Evolutionary conservation across 1,284 basidiomycete genomes (phyloP), one percentile per base, ranked within the genome.

Genomic region (Naganishia sp.): DNA sequence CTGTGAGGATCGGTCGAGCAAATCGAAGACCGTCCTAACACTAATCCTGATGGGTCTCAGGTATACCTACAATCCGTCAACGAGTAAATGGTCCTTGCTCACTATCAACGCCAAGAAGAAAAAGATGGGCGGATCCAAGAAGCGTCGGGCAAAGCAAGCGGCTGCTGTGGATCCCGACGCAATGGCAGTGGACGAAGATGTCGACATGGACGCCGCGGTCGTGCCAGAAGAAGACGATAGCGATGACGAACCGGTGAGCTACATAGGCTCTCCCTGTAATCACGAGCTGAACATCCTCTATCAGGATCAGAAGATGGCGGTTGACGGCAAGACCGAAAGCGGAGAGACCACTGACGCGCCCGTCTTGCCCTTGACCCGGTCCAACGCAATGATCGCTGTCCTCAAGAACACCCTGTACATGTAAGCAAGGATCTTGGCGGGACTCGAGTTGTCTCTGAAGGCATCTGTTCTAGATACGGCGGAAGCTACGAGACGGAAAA

Each of bases 311-410:
- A 61, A 54, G 31, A 51, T 65, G 61, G n/a, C 50, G 1, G 45
- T 61, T 43, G 53, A 61, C 18, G 39, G 17, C 46, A 47, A 35
- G 15, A 46, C 56, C n/a, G 70, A 68, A 15, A 76, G 77, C 32
- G 82, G 84, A 18, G 74, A 81, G 31, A 87, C 90, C 71, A 81
- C 82, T 0, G 87, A 91, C 63, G 91, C 94, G 73, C 90, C 92
- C 0, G 80, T 83, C 42, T 79, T 84, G 0, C 94, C 94, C 0
- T 81, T 90, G 10, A 84, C 87, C 1, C 83, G 93, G n/a, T 96
- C 94, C 79, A 96, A 96, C 71, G 85, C 90, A 2, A 95, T 96
- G 92, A 82, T 95, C 10, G 88, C 92, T 0, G 87, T 95, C 2
- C 83, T 92, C 56, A 85, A 88, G 41, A 95, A 94, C 76, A 92